Percentiles rank a stretch among this genome's conserved stretches.
Evolutionary conservation across 2,329 filamentous ascomycete genomes (phyloP).

Genomic region (Alternaria hordeiaustralica): DNA sequence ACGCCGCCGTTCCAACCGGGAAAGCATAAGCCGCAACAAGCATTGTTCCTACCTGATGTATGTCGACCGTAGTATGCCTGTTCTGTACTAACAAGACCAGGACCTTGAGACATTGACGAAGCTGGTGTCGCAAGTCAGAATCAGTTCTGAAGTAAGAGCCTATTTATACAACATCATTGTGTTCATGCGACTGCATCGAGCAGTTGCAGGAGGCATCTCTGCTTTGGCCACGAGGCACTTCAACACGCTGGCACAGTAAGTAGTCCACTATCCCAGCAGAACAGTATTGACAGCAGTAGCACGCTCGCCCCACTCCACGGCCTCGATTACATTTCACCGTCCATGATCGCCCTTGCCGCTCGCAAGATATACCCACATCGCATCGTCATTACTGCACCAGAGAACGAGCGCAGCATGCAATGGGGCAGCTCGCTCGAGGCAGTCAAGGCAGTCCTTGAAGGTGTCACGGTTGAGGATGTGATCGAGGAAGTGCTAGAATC

Average conservation of each 20-base stretch:
- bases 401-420: constrained; percentile 84
- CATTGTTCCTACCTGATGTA: constrained; percentile 56
- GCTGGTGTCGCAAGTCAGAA: constrained; percentile 64
- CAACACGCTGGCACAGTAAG: constrained; percentile 66
- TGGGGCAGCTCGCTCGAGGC: constrained; percentile 84
- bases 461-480: constrained; percentile 61
- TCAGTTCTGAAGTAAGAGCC: constrained; percentile 78
- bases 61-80: constrained; percentile 6
- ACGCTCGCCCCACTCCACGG: constrained; percentile 83
- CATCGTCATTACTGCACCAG: constrained; percentile 71
- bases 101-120: constrained; percentile 66
- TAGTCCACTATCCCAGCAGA: not conserved
- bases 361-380: constrained; percentile 89
- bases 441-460: constrained; percentile 70
- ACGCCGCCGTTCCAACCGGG: constrained; percentile 25
- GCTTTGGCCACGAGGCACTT: constrained; percentile 82
- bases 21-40: constrained; percentile 22
- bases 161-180: constrained; percentile 89
- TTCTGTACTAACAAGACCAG: constrained; percentile 18
- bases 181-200: constrained; percentile 87
- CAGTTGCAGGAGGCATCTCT: constrained; percentile 78
- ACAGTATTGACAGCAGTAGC: constrained; percentile 48
- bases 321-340: constrained; percentile 81
- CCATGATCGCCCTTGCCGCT: constrained; percentile 80
- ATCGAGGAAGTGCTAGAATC: constrained; percentile 65